Evolutionary conservation across 2,329 filamentous ascomycete species (phyloP), one percentile per base, ranked within the genome.

Genomic region (Pseudogymnoascus sp.): DNA sequence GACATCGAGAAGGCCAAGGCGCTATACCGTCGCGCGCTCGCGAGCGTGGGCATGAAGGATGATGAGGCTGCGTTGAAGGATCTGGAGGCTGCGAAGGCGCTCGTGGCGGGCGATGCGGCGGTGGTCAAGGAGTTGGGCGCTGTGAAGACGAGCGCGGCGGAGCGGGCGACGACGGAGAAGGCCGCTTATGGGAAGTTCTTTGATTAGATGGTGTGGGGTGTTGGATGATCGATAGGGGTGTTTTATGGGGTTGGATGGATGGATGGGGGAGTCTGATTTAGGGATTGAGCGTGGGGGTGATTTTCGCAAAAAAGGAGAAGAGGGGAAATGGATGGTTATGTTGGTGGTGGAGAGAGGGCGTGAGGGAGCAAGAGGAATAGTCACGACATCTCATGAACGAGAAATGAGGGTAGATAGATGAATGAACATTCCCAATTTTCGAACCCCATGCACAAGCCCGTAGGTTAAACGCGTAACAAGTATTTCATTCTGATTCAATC

Each of bases 141-240:
- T n/a, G 86, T 95, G 61, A 96, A 93, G 84, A 88, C 88, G 79
- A 85, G 82, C 70, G 83, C 89, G 25, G 82, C 85, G 9, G 89
- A 88, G 63, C 83, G 88, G 65, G 82, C 86, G 65, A 89, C 89
- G 74, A 96, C 93, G 84, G 91, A 97, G 81, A 96, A 93, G 84
- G 91, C 90, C 69, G 89, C 88, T 5, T 96, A 93, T 75, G 90
- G 89, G 79, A 97, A 96, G 79, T 95, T 96, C 77, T 97, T 97
- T 73, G 45, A 55, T 9, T 55, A 41, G 16, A 16, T 18, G 38
- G 4, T 18, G 35, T 28, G 28, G 7, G 18, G 18, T 2, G 18
- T 18, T 18, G 1, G 18, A 18, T 18, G 18, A 18, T 18, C 2
- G 18, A 18, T 18, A 18, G 1, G 18, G 18, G 18, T 18, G 18